Base-by-base conservation (phyloP, 441 rosid genomes). In the Pelargonium fulgidum region DNA sequence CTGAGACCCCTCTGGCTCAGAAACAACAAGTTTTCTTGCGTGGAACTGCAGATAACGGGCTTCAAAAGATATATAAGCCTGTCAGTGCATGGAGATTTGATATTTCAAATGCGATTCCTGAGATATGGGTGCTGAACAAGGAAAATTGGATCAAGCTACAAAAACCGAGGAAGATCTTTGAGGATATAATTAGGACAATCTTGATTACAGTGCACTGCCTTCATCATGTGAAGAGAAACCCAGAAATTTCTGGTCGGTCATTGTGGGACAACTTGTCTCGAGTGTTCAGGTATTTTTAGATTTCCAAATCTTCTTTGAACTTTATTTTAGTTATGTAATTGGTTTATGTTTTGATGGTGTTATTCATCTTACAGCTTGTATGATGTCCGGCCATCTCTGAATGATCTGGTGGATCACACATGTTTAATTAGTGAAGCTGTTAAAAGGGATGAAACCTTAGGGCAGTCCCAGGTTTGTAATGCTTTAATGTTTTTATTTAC, bases 151-250 rank as follows among this genome's bases (percentile, higher is more conserved):
- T 93, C 11, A 84, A 82, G 77, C 81, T 93, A 26, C 83, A 78
- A 44, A 90, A 86, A 78, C 91, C 97, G 1, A 86, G 95, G 86
- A 93, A 89, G 80, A 83, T 88, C 73, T 91, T 69, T 62, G 91
- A 70, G 73, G 84, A 67, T 13, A 75, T 73, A 58, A 80, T 83
- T n/a, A 81, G 91, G 82, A 81, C 81, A 7, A 72, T 83, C 66
- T 79, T 89, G 75, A 74, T 89, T 33, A 84, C 89, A 0, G 75
- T 91, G 68, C 82, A 83, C 20, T 82, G 86, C 73, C 85, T 93
- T 72, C 88, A 88, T 70, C 83, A 78, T 73, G 71, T 84, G 41
- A 75, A 79, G 76, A 73, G 79, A 68, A 85, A 89, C 67, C 92
- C 87, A 0, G 77, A 89, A 39, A 80, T 84, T 0, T 80, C 89